A percentile compares a stretch with the other conserved stretches of the same genome.
phyloP scores from a whole-genome alignment of 805 yeast genomes.

The Spathaspora gorwiae region DNA sequence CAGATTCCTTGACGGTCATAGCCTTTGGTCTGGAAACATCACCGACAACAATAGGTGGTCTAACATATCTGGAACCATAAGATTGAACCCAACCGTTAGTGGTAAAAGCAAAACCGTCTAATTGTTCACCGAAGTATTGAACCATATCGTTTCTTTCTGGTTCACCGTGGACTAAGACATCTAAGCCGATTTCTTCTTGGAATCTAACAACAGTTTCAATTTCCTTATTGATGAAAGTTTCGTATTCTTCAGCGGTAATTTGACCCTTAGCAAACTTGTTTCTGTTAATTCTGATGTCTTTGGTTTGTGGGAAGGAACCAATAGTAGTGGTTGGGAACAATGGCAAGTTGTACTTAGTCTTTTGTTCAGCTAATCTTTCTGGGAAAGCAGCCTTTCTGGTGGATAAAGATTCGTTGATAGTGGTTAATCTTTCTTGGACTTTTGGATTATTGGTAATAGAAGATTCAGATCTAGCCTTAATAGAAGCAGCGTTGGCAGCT shows the following conservation, averaged over 20 bases:
- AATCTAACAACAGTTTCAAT: constrained; percentile 92
- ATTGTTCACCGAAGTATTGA: constrained; percentile 99
- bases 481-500: constrained; percentile 81
- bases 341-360: constrained; percentile 85
- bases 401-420: constrained; percentile 69
- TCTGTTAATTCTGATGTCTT: constrained; percentile 98
- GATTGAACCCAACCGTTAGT: constrained; percentile 99
- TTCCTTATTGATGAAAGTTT: constrained; percentile 93
- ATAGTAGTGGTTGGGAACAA: constrained; percentile 99
- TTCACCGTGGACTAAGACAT: constrained; percentile 99
- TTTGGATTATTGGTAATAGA: constrained; percentile 86
- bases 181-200: constrained; percentile 99
- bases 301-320: constrained; percentile 99
- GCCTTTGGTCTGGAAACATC: constrained; percentile 98
- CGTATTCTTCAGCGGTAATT: constrained; percentile 91
- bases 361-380: constrained; percentile 82
- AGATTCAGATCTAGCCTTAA: constrained; percentile 81
- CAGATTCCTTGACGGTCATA: constrained; percentile 98
- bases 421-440: constrained; percentile 82
- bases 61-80: constrained; percentile 99
- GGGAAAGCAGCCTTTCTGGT: constrained; percentile 86
- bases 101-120: constrained; percentile 98
- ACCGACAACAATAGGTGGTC: constrained; percentile 99
- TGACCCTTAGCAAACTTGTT: constrained; percentile 97
- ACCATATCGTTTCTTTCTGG: constrained; percentile 99